A percentile compares a stretch with the other conserved stretches of the same genome.
phyloP scores from a whole-genome alignment of 371 early-diverging fungal species.

The Mucor indicus region DNA sequence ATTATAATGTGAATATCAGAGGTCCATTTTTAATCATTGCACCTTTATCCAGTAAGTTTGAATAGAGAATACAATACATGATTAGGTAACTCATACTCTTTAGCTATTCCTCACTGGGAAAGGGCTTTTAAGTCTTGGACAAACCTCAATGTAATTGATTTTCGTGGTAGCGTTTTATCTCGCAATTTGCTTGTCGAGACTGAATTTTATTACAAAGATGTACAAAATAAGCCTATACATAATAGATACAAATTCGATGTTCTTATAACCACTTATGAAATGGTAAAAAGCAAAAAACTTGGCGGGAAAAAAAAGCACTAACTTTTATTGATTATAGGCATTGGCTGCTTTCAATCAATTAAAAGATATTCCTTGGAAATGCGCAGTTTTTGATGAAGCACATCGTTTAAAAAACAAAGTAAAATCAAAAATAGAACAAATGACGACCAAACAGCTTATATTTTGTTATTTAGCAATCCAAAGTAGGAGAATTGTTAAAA shows the following conservation, averaged over 20 bases:
- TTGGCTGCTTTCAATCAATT: conserved; percentile 61
- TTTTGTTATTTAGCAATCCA: conserved; percentile 27
- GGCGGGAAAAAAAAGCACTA: conserved; percentile 4
- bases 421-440: background rate
- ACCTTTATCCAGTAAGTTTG: conserved; percentile 57
- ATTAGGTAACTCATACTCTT: background rate
- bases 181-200: conserved; percentile 60
- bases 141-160: conserved; percentile 68
- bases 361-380: conserved; percentile 78
- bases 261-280: conserved; percentile 82
- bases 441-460: background rate
- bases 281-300: too few relatives aligned
- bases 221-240: conserved; percentile 40
- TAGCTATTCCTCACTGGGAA: conserved; percentile 67
- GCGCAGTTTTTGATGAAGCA: conserved; percentile 94
- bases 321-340: background rate
- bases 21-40: conserved; percentile 74
- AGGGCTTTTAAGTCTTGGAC: conserved; percentile 75
- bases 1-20: conserved; percentile 49
- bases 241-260: conserved; percentile 75
- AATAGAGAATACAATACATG: background rate
- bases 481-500: conserved; percentile 43
- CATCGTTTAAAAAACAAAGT: conserved; percentile 91
- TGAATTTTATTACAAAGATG: conserved; percentile 67
- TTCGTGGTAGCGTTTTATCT: conserved; percentile 54